Percentiles rank a stretch among this genome's conserved stretches.
Conservation (phyloP, 129 eudicot species). For the Gnaphalium uliginosum region DNA sequence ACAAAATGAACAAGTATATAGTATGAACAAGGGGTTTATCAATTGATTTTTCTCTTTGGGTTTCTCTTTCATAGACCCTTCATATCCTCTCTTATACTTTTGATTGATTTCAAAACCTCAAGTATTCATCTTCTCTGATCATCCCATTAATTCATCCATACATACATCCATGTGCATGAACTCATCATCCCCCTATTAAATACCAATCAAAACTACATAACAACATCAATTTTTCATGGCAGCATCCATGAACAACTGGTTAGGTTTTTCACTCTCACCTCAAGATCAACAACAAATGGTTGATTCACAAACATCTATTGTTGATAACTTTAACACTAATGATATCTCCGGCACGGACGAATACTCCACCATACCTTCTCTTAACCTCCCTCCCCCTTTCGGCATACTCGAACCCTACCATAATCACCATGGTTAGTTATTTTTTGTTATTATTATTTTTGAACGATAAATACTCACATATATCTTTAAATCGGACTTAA, state of each 20-base stretch:
- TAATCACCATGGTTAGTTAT: constrained; percentile 60
- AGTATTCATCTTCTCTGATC: constrained; percentile 26
- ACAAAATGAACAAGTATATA: constrained; percentile 38
- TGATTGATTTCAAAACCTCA: constrained; percentile 25
- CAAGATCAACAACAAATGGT: constrained; percentile 46
- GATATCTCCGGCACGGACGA: constrained; percentile 47
- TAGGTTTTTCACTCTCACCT: constrained; percentile 80
- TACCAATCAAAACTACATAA: constrained; percentile 22
- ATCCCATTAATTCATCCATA: constrained; percentile 22
- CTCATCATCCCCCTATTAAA: constrained; percentile 31
- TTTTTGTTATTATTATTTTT: neutral
- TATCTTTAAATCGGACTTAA: neutral
- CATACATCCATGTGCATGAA: constrained; percentile 34
- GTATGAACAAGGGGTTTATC: constrained; percentile 35
- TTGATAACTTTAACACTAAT: constrained; percentile 49
- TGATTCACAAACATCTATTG: constrained; percentile 32
- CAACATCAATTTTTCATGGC: constrained; percentile 26
- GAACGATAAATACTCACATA: neutral
- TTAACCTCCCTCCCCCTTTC: constrained; percentile 61
- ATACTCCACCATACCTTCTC: constrained; percentile 56
- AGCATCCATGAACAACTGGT: constrained; percentile 76
- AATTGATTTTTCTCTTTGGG: constrained; percentile 34
- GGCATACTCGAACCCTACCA: constrained; percentile 54
- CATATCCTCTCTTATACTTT: constrained; percentile 28
- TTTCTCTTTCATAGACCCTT: constrained; percentile 38